Percentiles rank a stretch among this genome's conserved stretches.
Evolutionary conservation across 768 basidiomycete genomes (phyloP).

Genomic region (Boletus vermiculosoides): DNA sequence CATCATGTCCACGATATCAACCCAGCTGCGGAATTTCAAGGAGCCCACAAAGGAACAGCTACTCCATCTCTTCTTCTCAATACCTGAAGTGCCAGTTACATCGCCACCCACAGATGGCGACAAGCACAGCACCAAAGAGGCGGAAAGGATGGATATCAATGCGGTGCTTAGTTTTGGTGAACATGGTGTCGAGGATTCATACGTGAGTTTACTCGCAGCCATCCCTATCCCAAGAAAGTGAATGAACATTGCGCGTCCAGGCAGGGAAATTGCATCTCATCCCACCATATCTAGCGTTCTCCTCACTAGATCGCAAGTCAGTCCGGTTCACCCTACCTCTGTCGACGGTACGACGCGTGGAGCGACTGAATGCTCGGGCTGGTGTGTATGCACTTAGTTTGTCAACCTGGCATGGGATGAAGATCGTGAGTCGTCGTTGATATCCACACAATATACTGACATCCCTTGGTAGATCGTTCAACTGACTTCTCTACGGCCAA

Average conservation of each 20-base stretch:
- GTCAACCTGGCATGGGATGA: slow-evolving; percentile 90
- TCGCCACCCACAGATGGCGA: slow-evolving; percentile 20
- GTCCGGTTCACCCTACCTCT: slow-evolving; percentile 90
- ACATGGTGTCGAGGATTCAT: slow-evolving; percentile 86
- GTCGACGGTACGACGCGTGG: slow-evolving; percentile 89
- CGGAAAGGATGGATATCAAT: slow-evolving; percentile 82
- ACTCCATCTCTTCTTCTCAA: slow-evolving; percentile 82
- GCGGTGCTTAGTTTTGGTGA: slow-evolving; percentile 79
- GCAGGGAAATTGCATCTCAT: slow-evolving; percentile 89
- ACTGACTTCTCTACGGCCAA: slow-evolving; percentile 88
- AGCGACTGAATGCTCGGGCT: slow-evolving; percentile 87
- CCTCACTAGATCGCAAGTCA: slow-evolving; percentile 88
- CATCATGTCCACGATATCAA: slow-evolving; percentile 77
- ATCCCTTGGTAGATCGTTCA: slow-evolving; percentile 69
- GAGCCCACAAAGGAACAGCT: slow-evolving; percentile 89
- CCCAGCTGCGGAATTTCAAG: slow-evolving; percentile 87
- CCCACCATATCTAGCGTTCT: slow-evolving; percentile 87
- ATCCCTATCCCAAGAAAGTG: neutral
- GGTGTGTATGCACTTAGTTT: slow-evolving; percentile 96
- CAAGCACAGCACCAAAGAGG: slow-evolving; percentile 36
- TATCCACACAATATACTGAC: slow-evolving; percentile 5
- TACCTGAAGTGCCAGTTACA: slow-evolving; percentile 47
- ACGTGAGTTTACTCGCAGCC: slow-evolving; percentile 55
- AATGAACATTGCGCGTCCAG: slow-evolving; percentile 39
- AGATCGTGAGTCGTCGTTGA: slow-evolving; percentile 58